Evolutionary conservation across 1,284 basidiomycete species (phyloP), one percentile per base, ranked within the genome.

Genomic region (Cutaneotrichosporon cyanovorans): DNA sequence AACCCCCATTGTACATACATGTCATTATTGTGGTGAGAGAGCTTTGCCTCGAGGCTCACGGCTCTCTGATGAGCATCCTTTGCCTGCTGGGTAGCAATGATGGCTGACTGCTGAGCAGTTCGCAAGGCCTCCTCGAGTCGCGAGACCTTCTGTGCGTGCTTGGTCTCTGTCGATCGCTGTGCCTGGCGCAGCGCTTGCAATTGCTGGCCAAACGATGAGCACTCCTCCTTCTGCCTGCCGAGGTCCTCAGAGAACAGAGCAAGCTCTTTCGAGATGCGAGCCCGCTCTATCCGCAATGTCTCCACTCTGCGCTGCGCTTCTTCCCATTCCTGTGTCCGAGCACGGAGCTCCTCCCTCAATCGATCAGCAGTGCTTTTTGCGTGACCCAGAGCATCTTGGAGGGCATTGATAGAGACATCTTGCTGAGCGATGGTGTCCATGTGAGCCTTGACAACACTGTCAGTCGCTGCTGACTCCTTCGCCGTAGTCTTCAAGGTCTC

Each of bases 171-270:
- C 15, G 30, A 8, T 5, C n/a, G n/a, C 32, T 60, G 58, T 15
- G 59, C 57, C 12, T 32, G 53, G 57, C 78, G 82, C 53, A 90
- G 60, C 4, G 70, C 70, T 4, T 75, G 73, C 28, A 89, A 75
- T 52, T 83, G 81, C n/a, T 73, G n/a, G 2, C 61, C 62, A 34
- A 72, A 70, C 6, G 50, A 46, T 32, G 50, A 73, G 9, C 77
- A 78, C 49, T 83, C 81, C 30, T 75, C 72, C 12, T 80, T 75
- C 19, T 71, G 65, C 5, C 38, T 19, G 20, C 46, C 42, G 4
- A 72, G 53, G 50, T 68, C 66, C n/a, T 35, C 41, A 37, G 63
- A 61, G 36, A 71, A 66, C 1, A 43, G 56, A 2, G 34, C 34
- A 0, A 72, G 55, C 18, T 72, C 68, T 22, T 20, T 14, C 6